Base-by-base conservation (phyloP, 495 filamentous ascomycete species). In the Cercophora samala region DNA sequence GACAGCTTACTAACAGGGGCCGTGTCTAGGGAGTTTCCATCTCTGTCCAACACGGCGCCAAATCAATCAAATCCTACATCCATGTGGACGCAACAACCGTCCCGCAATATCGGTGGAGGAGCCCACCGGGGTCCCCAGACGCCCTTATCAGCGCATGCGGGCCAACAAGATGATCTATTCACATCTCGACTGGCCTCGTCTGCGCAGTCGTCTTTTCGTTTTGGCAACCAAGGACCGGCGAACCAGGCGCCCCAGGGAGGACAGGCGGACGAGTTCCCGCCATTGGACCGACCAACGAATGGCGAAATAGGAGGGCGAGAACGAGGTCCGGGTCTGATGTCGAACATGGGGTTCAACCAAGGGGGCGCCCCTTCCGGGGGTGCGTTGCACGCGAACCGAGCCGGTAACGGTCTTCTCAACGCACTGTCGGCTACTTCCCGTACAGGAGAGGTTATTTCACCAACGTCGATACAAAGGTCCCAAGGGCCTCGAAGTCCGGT, bases 241-340 rank as follows among this genome's bases (percentile, higher is more conserved):
- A 83, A 74, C 74, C 90, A 83, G 72, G 85, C 76, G 72, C 82
- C 69, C 66, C 91, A 94, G 66, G 85, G 87, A 22, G 85, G 87
- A 22, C 90, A 90, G 67, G 84, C 86, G 22, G 92, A 97, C 23
- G 93, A 96, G 11, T 96, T 96, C 63, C 93, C 93, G 55, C 90
- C 93, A 13, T 79, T 95, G 62, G 89, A 91, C 60, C 87, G 91
- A 65, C 88, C 87, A 64, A 82, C 83, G 26, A 85, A 88, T 64
- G 88, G 88, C 26, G 92, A 95, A 17, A 82, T 90, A 65, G 87
- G 85, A 26, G 86, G 83, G 21, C 89, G 89, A 67, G 90, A 92
- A 67, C 85, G 87, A 51, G 80, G 83, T 62, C 83, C 80, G 4
- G 86, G 80, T 69, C 70, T 92, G 74, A 87, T 90, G 78, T 89